A percentile compares a stretch with the other conserved stretches of the same genome.
These are phyloP conservation scores for Coemansia sp. DNA, from an alignment of 192 early-diverging fungal species.

Conservation along the genomic window DNA sequence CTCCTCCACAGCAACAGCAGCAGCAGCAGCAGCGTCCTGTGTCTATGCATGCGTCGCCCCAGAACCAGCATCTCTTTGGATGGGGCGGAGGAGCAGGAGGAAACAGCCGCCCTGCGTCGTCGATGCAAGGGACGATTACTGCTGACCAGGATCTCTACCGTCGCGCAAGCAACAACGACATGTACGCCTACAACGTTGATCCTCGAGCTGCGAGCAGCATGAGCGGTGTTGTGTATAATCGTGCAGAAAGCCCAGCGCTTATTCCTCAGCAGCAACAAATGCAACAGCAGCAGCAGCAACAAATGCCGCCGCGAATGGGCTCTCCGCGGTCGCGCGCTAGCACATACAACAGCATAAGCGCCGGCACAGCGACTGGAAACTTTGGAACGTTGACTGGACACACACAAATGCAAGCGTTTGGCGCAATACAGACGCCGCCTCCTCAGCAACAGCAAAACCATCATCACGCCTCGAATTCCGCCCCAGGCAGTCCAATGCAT, in stretches of 20 bases:
- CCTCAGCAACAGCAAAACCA: slow-evolving; percentile 25
- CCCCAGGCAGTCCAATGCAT: slow-evolving; percentile 39
- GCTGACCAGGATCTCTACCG: slow-evolving; percentile 24
- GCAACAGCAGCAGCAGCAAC: slow-evolving; percentile 7
- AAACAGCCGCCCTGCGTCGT: slow-evolving; percentile 40
- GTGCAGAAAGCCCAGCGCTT: slow-evolving; percentile 13
- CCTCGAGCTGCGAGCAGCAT: slow-evolving; percentile 30
- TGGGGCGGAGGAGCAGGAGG: slow-evolving; percentile 15
- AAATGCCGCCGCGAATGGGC: slow-evolving; percentile 27
- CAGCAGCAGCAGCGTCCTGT: slow-evolving; percentile 30
- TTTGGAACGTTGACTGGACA: slow-evolving; percentile 44
- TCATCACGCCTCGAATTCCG: slow-evolving; percentile 22
- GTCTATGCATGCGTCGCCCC: slow-evolving; percentile 25
- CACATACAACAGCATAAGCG: slow-evolving; percentile 29
- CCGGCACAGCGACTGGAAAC: slow-evolving; percentile 24
- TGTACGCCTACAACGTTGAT: slow-evolving; percentile 27
- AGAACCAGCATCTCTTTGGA: slow-evolving; percentile 2
- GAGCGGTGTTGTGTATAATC: background rate
- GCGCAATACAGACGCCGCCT: slow-evolving; percentile 8
- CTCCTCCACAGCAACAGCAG: slow-evolving; percentile 1
- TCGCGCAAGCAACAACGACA: slow-evolving; percentile 47
- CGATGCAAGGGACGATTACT: slow-evolving; percentile 36
- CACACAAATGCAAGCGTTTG: slow-evolving; percentile 23
- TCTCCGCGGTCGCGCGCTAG: slow-evolving; percentile 39
- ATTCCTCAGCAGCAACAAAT: slow-evolving; percentile 8